Conservation (phyloP, 495 filamentous ascomycete genomes). For the Neurospora cerealis region DNA sequence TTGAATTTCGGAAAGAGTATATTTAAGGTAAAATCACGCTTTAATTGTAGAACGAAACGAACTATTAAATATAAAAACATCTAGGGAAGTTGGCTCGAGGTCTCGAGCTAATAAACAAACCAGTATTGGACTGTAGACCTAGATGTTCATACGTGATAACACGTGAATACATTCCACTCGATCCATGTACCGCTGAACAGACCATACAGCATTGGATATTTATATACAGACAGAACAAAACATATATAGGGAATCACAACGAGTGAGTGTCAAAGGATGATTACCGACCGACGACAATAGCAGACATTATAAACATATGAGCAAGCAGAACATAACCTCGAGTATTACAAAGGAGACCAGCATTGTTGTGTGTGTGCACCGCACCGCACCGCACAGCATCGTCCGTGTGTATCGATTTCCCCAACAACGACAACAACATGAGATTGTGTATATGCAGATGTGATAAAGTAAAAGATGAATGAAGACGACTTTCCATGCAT, state of each 20-base stretch:
- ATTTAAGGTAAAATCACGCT: too few species aligned
- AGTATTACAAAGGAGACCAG: not conserved
- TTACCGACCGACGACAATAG: not conserved
- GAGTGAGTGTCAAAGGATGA: not conserved
- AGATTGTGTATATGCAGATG: not conserved
- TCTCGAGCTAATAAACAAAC: too few species aligned
- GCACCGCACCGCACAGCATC: not conserved
- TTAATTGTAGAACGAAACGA: too few species aligned
- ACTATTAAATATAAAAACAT: too few species aligned
- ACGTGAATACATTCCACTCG: not conserved
- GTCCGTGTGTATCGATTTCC: not conserved
- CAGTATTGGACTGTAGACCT: too few species aligned
- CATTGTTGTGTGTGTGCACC: not conserved
- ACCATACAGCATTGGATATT: not conserved
- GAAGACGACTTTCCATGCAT: not conserved
- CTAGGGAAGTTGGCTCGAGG: too few species aligned
- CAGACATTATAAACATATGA: not conserved
- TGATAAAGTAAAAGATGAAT: not conserved
- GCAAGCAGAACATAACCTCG: not conserved
- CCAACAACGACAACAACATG: not conserved
- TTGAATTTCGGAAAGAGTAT: too few species aligned
- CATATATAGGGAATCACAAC: not conserved
- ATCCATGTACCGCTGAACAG: not conserved
- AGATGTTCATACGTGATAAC: not conserved
- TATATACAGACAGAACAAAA: not conserved